Base-by-base conservation (phyloP, 2,329 filamentous ascomycete genomes). In the Saccharata proteae region DNA sequence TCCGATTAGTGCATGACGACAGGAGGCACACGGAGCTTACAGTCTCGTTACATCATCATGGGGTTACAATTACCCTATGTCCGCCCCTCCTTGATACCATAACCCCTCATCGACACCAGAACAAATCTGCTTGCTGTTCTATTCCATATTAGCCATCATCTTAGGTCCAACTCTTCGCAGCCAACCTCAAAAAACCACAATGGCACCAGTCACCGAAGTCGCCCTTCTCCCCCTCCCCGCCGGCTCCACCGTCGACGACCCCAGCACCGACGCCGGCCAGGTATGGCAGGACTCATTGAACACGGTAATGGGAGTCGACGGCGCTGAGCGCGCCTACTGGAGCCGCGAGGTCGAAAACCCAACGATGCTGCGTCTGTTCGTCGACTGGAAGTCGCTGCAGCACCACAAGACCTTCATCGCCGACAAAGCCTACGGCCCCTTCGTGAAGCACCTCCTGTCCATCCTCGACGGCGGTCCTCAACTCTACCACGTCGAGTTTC, bases 71-170 rank as follows among this genome's bases (percentile, higher is more conserved):
- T n/a, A n/a, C n/a, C n/a, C n/a, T n/a, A n/a, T n/a, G n/a, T n/a
- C n/a, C n/a, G n/a, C n/a, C n/a, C n/a, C n/a, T n/a, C n/a, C n/a
- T n/a, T n/a, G n/a, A n/a, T n/a, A n/a, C n/a, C n/a, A n/a, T n/a
- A n/a, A n/a, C n/a, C n/a, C n/a, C 9, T 22, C n/a, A n/a, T n/a
- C n/a, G n/a, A n/a, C n/a, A n/a, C 26, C 28, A 11, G 43, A 49
- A 3, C 45, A 47, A 17, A 53, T 48, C 5, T 14, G 14, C 10
- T 27, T n/a, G n/a, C n/a, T n/a, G 9, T 27, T 13, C 8, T 11
- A 27, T 8, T 8, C 14, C 20, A 9, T 27, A 11, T 15, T 9
- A 14, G 8, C 9, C n/a, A n/a, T n/a, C n/a, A n/a, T n/a, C n/a
- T n/a, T n/a, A n/a, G n/a, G 10, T 21, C 19, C 19, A 21, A 21